A percentile compares a stretch with the other conserved stretches of the same genome.
Evolutionary conservation across 345 rosid genomes (phyloP).

Genomic region (Pistacia integerrima): DNA sequence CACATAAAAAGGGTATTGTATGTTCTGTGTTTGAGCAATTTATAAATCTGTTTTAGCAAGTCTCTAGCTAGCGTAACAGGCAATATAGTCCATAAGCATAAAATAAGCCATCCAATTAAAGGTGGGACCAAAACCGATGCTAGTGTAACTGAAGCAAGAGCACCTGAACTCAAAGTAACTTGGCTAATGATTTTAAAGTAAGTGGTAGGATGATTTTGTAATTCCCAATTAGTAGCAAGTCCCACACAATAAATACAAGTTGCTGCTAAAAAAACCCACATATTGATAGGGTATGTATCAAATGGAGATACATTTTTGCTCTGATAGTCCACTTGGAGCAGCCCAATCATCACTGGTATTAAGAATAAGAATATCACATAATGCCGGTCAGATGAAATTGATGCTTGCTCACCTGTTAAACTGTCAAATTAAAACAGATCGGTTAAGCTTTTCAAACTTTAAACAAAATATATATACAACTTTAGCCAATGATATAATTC

Average conservation of each 20-base stretch:
- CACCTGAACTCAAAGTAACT: not conserved
- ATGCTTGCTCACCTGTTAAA: not conserved
- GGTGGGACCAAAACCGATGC: slow-evolving; percentile 8
- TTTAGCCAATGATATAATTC: no score
- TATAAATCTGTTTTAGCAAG: not conserved
- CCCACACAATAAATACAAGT: not conserved
- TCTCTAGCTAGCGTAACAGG: not conserved
- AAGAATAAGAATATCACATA: not conserved
- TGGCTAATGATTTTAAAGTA: not conserved
- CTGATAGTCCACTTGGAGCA: slow-evolving; percentile 13
- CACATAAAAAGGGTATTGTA: not conserved
- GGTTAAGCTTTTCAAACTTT: no score
- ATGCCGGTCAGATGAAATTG: not conserved
- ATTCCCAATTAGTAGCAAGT: not conserved
- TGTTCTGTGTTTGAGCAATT: not conserved
- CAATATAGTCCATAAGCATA: not conserved
- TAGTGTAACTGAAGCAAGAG: not conserved
- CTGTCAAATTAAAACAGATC: not conserved
- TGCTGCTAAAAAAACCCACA: slow-evolving; percentile 1
- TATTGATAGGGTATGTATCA: slow-evolving; percentile 3
- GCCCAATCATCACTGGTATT: slow-evolving; percentile 7
- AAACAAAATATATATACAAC: no score
- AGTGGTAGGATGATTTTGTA: not conserved
- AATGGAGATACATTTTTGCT: slow-evolving; percentile 8
- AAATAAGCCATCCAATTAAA: not conserved